Percentiles rank a stretch among this genome's conserved stretches.
These are phyloP conservation scores for Salinomyces thailandicus DNA, from an alignment of 2,329 filamentous ascomycete species.

Conservation along the genomic window DNA sequence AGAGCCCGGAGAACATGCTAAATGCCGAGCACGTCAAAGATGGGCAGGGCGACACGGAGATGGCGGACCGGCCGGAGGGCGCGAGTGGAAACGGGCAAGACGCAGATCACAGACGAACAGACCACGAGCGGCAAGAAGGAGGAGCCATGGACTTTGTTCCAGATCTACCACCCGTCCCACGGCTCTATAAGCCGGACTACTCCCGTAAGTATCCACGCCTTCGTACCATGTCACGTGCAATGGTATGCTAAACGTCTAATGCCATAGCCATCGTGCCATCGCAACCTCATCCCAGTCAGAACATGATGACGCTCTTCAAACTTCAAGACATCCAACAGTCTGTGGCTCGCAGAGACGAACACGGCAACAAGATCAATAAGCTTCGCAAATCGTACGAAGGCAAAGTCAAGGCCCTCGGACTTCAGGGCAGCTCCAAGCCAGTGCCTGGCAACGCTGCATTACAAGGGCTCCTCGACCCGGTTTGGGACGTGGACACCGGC, in stretches of 20 bases:
- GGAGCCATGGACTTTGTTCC: slow-evolving; percentile 2
- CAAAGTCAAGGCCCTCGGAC: slow-evolving; percentile 40
- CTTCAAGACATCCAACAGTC: slow-evolving; percentile 46
- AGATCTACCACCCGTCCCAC: slow-evolving; percentile 6
- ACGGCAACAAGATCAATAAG: slow-evolving; percentile 56
- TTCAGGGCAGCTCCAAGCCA: slow-evolving; percentile 41
- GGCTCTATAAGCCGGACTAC: slow-evolving; percentile 20
- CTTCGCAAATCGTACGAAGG: slow-evolving; percentile 48
- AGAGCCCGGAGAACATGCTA: slow-evolving; percentile 16
- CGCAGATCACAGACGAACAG: slow-evolving; percentile 31
- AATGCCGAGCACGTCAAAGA: slow-evolving; percentile 22
- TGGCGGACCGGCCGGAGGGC: slow-evolving; percentile 25
- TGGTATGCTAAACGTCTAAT: slow-evolving; percentile 26
- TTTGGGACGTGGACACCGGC: slow-evolving; percentile 14
- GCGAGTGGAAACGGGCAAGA: slow-evolving; percentile 26
- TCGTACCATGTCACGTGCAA: slow-evolving; percentile 18
- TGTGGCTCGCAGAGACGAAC: slow-evolving; percentile 49
- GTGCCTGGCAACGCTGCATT: slow-evolving; percentile 30
- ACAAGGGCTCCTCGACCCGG: slow-evolving; percentile 25
- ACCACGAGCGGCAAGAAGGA: slow-evolving; percentile 36
- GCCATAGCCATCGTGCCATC: slow-evolving; percentile 26
- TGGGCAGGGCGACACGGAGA: slow-evolving; percentile 34
- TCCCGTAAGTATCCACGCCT: slow-evolving; percentile 24
- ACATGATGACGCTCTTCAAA: slow-evolving; percentile 50
- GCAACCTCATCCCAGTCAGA: slow-evolving; percentile 46